Evolutionary conservation across 495 filamentous ascomycete species (phyloP).

Genomic region (Talaromyces stipitatus): DNA sequence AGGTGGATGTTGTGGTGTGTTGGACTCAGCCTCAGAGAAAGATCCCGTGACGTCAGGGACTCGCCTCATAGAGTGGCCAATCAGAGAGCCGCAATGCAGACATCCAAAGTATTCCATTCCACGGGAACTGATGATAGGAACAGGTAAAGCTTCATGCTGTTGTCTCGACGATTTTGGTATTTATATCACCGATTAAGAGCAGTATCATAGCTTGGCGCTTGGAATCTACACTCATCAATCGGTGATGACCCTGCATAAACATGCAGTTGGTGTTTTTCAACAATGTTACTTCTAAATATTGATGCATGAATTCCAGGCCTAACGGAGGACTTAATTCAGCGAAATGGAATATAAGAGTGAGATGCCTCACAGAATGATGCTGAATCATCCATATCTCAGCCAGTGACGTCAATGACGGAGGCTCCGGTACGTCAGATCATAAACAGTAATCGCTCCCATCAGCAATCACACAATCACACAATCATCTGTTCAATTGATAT

Average conservation of each 20-base stretch:
- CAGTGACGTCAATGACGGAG: background rate
- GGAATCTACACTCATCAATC: no score
- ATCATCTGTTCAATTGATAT: background rate
- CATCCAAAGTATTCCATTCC: background rate
- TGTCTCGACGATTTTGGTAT: background rate
- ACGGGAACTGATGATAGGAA: background rate
- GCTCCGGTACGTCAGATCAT: background rate
- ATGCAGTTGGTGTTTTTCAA: no score
- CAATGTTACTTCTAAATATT: no score
- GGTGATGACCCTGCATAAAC: no score
- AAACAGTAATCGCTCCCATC: background rate
- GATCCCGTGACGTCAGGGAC: background rate
- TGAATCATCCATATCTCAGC: background rate
- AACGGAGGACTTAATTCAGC: no score
- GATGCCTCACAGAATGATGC: background rate
- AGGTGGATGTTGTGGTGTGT: background rate
- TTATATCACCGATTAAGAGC: background rate
- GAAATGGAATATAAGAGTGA: no score
- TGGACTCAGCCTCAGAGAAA: background rate
- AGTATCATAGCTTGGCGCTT: no score
- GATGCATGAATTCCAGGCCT: no score
- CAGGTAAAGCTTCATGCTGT: background rate
- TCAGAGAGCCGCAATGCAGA: background rate
- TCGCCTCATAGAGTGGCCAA: background rate
- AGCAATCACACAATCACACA: background rate